Evolutionary conservation across 2,329 filamentous ascomycete genomes (phyloP), one percentile per base, ranked within the genome.

Genomic region (Hypocreales sp.): DNA sequence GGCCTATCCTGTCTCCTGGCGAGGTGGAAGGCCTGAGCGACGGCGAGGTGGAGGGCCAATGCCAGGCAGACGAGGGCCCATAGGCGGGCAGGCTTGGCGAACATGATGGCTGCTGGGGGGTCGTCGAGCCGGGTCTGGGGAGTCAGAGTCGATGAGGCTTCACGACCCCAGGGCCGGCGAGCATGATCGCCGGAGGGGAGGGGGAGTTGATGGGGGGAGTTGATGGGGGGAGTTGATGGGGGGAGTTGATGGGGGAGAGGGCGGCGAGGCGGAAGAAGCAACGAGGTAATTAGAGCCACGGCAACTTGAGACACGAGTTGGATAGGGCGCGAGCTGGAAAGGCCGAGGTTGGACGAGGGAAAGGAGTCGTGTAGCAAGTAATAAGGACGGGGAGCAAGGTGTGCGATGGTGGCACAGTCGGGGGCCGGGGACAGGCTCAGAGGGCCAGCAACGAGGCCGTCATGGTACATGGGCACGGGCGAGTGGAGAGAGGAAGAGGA

Each of bases 1-100:
- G 12, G 33, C 10, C n/a, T 42, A 25, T 56, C 51, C 30, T 57
- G 50, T 33, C 56, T 50, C 33, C 38, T 40, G 13, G 45, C 29
- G 20, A 49, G 36, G 7, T 40, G 40, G 17, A 51, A 39, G 30
- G 38, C 45, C 22, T 51, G 47, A 8, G 53, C 53, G 14, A 42
- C 38, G 13, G 46, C 50, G 25, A 51, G 34, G 23, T 62, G 52
- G 15, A 59, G 38, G 22, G 45, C 42, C 22, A 61, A 25, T 4
- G 51, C 26, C 14, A 62, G 39, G 37, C 50, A 54, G 30, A 64
- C 37, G 24, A 61, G 35, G 20, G 47, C 47, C 47, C 47, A 54
- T 23, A 55, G 29, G 25, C 45, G 46, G 29, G 39, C 31, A 33
- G 48, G 42, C 31, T 39, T 49, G 15, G 38, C 35, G 27, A 50